These are phyloP conservation scores for Fonsecaea nubica DNA, from an alignment of 2,329 filamentous ascomycete genomes.

Conservation along the genomic window DNA sequence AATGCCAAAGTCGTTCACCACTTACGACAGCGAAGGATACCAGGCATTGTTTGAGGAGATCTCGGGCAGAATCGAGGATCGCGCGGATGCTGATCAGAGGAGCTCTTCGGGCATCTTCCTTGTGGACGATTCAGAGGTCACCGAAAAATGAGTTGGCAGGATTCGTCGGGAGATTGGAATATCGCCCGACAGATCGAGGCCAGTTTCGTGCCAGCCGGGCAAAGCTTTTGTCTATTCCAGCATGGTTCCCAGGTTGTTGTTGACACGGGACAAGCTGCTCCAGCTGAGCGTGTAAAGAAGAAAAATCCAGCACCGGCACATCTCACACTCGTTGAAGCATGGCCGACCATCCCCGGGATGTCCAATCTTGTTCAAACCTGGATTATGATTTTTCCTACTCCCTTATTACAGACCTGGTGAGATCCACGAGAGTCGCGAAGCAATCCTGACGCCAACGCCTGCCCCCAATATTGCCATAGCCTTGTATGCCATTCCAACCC, in stretches of 20 bases:
- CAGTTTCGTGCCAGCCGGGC: neutral
- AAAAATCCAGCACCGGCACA: neutral
- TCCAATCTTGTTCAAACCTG: neutral
- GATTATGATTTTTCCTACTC: constrained; percentile 7
- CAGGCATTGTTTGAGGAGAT: constrained; percentile 7
- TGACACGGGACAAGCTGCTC: neutral
- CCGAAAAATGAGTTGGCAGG: neutral
- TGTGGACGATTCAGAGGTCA: neutral
- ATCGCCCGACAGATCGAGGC: neutral
- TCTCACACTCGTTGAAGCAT: neutral
- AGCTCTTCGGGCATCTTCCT: constrained; percentile 24
- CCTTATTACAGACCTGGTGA: neutral
- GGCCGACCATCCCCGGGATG: neutral
- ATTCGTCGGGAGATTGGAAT: neutral
- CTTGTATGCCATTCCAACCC: neutral
- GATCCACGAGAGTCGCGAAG: neutral
- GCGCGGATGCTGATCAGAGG: constrained; percentile 13
- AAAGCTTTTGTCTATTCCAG: neutral
- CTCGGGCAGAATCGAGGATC: constrained; percentile 10
- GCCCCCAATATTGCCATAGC: neutral
- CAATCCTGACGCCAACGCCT: constrained; percentile 4
- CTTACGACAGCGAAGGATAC: neutral
- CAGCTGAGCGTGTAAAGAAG: neutral
- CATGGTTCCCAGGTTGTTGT: neutral
- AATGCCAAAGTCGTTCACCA: constrained; percentile 7